Percentiles rank a stretch among this genome's conserved stretches.
phyloP scores from a whole-genome alignment of 2,329 filamentous ascomycete species.

The Beauveria sp. region DNA sequence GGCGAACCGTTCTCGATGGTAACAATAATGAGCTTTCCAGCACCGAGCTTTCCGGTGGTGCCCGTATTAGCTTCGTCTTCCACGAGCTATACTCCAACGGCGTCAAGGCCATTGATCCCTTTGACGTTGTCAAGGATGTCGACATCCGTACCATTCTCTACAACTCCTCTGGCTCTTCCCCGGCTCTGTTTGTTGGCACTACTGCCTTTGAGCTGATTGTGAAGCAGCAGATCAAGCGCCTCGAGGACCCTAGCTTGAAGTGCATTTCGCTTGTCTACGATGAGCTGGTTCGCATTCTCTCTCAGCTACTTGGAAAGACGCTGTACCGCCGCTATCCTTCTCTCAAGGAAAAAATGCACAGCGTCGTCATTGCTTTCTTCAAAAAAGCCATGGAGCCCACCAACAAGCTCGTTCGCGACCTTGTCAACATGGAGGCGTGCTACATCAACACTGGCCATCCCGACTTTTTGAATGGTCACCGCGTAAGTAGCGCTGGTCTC shows the following conservation, averaged over 20 bases:
- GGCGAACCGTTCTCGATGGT: conserved; percentile 89
- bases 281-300: conserved; percentile 90
- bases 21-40: conserved; percentile 96
- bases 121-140: conserved; percentile 93
- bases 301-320: conserved; percentile 79
- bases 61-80: conserved; percentile 98
- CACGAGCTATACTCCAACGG: conserved; percentile 97
- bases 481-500: conserved; percentile 44
- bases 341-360: conserved; percentile 94
- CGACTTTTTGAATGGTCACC: conserved; percentile 93
- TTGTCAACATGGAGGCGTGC: conserved; percentile 91
- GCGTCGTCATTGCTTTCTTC: conserved; percentile 88
- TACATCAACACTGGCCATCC: conserved; percentile 99
- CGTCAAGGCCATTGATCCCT: conserved; percentile 94
- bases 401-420: conserved; percentile 89
- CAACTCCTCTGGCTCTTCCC: conserved; percentile 98
- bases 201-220: conserved; percentile 98
- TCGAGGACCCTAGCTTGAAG: conserved; percentile 95
- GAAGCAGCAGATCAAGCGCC: conserved; percentile 93
- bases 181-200: conserved; percentile 92
- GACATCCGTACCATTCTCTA: conserved; percentile 96
- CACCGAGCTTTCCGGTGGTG: conserved; percentile 88
- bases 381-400: conserved; percentile 98
- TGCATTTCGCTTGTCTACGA: conserved; percentile 97
- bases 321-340: conserved; percentile 89